These are phyloP conservation scores for Lanzia echinophila DNA, from an alignment of 2,329 filamentous ascomycete species.

Conservation along the genomic window DNA sequence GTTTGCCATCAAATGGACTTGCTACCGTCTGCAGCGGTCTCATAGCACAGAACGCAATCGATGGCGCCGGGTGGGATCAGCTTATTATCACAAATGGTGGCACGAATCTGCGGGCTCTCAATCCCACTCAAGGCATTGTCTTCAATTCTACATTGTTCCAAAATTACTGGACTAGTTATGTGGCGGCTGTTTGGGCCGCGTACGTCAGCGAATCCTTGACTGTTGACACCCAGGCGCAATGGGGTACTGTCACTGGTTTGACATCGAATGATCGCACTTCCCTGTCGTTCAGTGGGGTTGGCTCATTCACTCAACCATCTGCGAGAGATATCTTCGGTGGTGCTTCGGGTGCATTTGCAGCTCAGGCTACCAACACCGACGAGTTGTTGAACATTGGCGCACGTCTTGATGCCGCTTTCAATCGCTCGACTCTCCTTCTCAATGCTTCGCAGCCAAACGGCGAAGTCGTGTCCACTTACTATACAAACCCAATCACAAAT, in stretches of 20 bases:
- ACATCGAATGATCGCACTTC: conserved; percentile 17
- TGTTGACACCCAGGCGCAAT: conserved; percentile 59
- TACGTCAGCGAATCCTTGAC: conserved; percentile 38
- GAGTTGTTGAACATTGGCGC: conserved; percentile 59
- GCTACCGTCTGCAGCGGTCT: conserved; percentile 48
- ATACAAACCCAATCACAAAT: conserved; percentile 50
- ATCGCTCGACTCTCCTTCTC: conserved; percentile 60
- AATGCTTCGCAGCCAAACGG: conserved; percentile 46
- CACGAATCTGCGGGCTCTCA: conserved; percentile 36
- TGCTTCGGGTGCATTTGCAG: conserved; percentile 53
- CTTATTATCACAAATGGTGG: conserved; percentile 32
- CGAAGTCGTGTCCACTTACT: conserved; percentile 44
- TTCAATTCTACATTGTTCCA: conserved; percentile 36
- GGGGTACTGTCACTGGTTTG: conserved; percentile 46
- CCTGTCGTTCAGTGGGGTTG: conserved; percentile 36
- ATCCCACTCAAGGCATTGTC: conserved; percentile 32
- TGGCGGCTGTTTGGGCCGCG: conserved; percentile 38
- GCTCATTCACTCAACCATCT: conserved; percentile 48
- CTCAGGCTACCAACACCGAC: conserved; percentile 17
- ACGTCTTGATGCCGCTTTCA: conserved; percentile 68
- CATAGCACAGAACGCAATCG: conserved; percentile 45
- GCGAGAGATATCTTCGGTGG: conserved; percentile 60
- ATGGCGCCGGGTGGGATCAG: conserved; percentile 55
- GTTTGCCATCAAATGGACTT: conserved; percentile 50
- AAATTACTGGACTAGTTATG: conserved; percentile 39